Evolutionary conservation across 176 grass and related monocot species (phyloP).

Genomic region (Themeda triandra): DNA sequence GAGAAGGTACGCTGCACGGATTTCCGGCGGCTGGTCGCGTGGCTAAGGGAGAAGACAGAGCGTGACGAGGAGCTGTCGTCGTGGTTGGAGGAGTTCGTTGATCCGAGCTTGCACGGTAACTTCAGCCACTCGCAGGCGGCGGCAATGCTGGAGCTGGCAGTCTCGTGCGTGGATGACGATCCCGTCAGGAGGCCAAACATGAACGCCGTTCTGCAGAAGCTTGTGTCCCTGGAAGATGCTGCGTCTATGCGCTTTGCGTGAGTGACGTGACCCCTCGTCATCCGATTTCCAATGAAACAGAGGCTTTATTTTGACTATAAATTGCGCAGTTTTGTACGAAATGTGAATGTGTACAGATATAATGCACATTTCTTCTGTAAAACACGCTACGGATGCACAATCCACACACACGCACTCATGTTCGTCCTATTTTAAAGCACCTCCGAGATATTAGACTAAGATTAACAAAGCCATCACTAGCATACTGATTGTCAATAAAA

Average conservation of each 20-base stretch:
- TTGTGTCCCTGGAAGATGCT: conserved; percentile 12
- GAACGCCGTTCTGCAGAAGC: conserved; percentile 26
- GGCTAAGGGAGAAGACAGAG: conserved; percentile 28
- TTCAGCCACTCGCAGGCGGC: conserved; percentile 36
- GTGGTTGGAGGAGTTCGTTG: conserved; percentile 33
- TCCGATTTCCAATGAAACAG: too few relatives aligned
- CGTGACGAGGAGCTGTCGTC: background rate
- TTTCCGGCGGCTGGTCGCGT: conserved; percentile 16
- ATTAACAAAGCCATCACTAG: too few relatives aligned
- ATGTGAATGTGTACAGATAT: too few relatives aligned
- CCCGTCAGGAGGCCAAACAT: conserved; percentile 48
- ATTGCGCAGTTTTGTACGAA: too few relatives aligned
- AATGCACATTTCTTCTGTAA: too few relatives aligned
- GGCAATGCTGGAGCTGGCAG: conserved; percentile 40
- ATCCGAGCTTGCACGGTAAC: conserved; percentile 31
- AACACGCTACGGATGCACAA: too few relatives aligned
- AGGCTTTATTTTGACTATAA: too few relatives aligned
- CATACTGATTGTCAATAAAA: too few relatives aligned
- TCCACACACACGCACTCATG: too few relatives aligned
- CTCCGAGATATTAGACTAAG: too few relatives aligned
- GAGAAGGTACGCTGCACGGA: background rate
- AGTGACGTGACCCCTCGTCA: background rate
- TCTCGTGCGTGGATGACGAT: conserved; percentile 49
- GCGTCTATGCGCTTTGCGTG: background rate
- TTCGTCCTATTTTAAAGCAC: too few relatives aligned